Evolutionary conservation across 805 yeast species (phyloP), one percentile per base, ranked within the genome.

Genomic region (Saccharomycopsis synnaedendra): DNA sequence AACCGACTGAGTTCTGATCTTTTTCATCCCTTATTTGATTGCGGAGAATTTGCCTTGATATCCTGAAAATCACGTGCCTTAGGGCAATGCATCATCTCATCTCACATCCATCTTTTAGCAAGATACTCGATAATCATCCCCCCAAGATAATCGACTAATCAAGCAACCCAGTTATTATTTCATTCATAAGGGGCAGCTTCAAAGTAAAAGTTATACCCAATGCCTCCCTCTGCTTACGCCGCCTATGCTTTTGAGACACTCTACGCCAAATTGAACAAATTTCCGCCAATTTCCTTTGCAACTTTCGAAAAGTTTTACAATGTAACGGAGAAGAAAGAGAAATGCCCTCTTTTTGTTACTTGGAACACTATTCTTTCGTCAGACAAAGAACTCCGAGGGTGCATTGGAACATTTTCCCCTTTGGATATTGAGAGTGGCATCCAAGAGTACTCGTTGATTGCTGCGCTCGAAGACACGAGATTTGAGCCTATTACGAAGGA

Each of bases 361-460:
- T 93, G 96, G 96, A 80, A 78, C 56, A 71, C 73, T 48, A 55
- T 57, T 19, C 32, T 7, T 8, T 41, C 49, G 30, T 59, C 51
- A 6, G 58, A 62, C 1, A 59, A 63, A 30, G 64, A 67, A 9
- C 66, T 90, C 43, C 69, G 97, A 40, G 98, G 98, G 0, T 90
- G 98, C 59, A 93, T 90, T 47, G 98, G 98, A 1, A 89, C 96
- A 0, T 93, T 93, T 60, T 66, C 70, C 19, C 64, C 74, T 10
- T 61, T 73, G 48, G 69, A 72, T 0, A 55, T 85, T 2, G 78
- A 72, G 11, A 44, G 58, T 1, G 96, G 93, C 0, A 71, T 88
- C 3, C 60, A 66, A 28, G 69, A 70, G 37, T 90, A 80, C 58
- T 71, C 96, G 0, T 46, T 82, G 11, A 64, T 71, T 36, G 79